Percentiles rank a stretch among this genome's conserved stretches.
Evolutionary conservation across 176 grass and related monocot genomes (phyloP).

Genomic region (Chrysopogon serrulatus): DNA sequence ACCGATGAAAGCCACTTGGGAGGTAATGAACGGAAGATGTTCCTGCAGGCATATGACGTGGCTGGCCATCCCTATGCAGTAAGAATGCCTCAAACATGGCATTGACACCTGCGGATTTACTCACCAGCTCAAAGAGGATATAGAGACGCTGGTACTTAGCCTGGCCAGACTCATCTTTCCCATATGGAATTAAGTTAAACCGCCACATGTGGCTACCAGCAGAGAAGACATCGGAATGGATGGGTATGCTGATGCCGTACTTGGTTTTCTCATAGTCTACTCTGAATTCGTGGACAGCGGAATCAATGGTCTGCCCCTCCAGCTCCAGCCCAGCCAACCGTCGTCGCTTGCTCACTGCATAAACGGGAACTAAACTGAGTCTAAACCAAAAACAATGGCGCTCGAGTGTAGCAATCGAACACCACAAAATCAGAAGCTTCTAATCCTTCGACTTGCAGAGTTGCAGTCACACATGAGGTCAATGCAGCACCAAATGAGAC

Average conservation of each 20-base stretch:
- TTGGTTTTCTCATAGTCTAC: constrained; percentile 13
- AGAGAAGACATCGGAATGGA: constrained; percentile 11
- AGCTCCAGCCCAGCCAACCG: not conserved
- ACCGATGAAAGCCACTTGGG: too few species aligned
- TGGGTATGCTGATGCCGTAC: not conserved
- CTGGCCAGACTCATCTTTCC: not conserved
- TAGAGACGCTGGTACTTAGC: not conserved
- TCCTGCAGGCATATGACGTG: not conserved
- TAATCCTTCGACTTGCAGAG: not conserved
- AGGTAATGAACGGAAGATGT: too few species aligned
- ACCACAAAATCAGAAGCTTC: not conserved
- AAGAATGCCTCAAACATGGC: constrained; percentile 1
- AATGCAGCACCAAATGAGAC: not conserved
- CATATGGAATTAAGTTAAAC: not conserved
- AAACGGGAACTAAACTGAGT: not conserved
- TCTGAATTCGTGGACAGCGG: not conserved
- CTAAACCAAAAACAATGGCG: not conserved
- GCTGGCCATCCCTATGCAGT: not conserved
- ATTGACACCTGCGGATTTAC: not conserved
- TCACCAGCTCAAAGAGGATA: not conserved
- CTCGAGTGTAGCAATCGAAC: not conserved
- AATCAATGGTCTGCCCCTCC: not conserved
- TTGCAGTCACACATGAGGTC: not conserved
- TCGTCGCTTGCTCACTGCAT: not conserved
- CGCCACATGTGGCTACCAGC: constrained; percentile 19